Evolutionary conservation across 2,329 filamentous ascomycete species (phyloP).

Genomic region (Metarhizium sp.): DNA sequence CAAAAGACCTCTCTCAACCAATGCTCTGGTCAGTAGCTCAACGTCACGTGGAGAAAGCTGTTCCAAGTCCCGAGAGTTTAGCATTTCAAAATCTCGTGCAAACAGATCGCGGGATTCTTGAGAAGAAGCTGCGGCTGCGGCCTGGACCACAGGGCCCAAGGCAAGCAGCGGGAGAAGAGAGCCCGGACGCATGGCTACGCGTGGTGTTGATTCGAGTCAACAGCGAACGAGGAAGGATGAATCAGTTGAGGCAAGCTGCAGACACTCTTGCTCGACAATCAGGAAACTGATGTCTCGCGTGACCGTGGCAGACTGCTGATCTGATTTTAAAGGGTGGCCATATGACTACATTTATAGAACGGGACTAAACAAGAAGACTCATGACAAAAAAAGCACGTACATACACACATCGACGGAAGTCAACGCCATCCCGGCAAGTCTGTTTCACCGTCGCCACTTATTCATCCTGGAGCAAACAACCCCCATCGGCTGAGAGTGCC

Average conservation of each 20-base stretch:
- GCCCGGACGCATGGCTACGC: conserved; percentile 8
- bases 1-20: conserved; percentile 6
- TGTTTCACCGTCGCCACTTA: not conserved
- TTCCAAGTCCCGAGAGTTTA: not conserved
- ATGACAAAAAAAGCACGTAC: not conserved
- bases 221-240: not conserved
- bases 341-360: not conserved
- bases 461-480: not conserved
- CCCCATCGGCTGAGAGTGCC: not conserved
- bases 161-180: conserved; percentile 10
- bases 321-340: not conserved
- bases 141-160: conserved; percentile 7
- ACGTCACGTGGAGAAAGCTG: not conserved
- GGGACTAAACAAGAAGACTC: not conserved
- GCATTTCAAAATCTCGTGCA: conserved; percentile 4
- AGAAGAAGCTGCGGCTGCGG: not conserved
- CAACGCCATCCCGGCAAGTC: not conserved
- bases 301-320: not conserved
- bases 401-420: not conserved
- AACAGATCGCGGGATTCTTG: not conserved
- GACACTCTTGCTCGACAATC: not conserved
- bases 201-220: not conserved
- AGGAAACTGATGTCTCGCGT: not conserved
- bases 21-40: not conserved
- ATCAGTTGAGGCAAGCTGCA: not conserved